These are phyloP conservation scores for Amylocarpus encephaloides DNA, from an alignment of 2,329 filamentous ascomycete species.

Conservation along the genomic window DNA sequence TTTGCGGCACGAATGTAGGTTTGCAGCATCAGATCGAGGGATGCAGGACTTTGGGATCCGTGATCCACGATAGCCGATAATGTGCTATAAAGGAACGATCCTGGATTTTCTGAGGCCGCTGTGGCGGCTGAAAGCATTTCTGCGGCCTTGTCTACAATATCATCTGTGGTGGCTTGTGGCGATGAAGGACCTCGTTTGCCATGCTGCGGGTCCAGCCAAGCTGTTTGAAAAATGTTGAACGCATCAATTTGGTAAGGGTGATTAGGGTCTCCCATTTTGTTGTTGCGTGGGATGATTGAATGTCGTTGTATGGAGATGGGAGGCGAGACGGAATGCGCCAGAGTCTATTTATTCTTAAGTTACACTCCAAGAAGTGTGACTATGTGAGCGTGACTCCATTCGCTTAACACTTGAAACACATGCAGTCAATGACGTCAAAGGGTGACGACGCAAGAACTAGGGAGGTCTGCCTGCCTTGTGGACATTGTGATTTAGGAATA, in stretches of 20 bases:
- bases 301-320: not conserved
- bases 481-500: not conserved
- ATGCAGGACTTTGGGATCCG: not conserved
- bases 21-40: not conserved
- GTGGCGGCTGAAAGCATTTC: not conserved
- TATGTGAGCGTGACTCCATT: not conserved
- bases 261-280: not conserved
- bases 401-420: not conserved
- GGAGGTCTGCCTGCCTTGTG: not conserved
- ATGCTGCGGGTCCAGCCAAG: not conserved
- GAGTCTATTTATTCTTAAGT: not conserved
- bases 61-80: not conserved
- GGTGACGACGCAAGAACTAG: not conserved
- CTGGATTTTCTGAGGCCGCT: not conserved
- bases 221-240: not conserved
- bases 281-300: no score
- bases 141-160: not conserved
- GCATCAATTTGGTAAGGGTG: not conserved
- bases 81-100: not conserved
- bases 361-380: not conserved
- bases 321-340: no score
- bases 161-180: not conserved
- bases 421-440: not conserved
- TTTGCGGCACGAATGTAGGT: not conserved
- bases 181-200: not conserved